A percentile compares a stretch with the other conserved stretches of the same genome.
phyloP scores from a whole-genome alignment of 352 stramenopile species.

The Pythium phragmiticola region DNA sequence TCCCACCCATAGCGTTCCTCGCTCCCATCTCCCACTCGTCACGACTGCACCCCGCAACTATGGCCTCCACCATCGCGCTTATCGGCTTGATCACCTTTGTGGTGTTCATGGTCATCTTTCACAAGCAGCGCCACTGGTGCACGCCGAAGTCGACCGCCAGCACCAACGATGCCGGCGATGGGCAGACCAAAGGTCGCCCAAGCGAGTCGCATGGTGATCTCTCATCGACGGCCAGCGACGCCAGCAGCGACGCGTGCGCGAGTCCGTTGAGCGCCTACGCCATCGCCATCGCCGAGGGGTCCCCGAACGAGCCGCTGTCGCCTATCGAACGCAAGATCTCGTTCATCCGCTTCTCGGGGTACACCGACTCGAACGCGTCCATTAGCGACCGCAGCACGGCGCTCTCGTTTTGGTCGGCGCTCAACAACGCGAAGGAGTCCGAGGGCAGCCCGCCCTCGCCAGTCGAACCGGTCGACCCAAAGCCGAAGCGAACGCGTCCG shows the following conservation, averaged over 20 bases:
- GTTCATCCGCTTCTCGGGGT: constrained; percentile 25
- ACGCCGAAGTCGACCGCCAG: not conserved
- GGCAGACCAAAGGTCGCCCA: not conserved
- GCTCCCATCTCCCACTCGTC: not conserved
- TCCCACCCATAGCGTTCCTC: not conserved
- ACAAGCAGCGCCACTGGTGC: constrained; percentile 16
- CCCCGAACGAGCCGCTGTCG: not conserved
- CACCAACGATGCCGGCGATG: not conserved
- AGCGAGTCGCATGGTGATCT: not conserved
- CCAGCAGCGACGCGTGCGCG: not conserved
- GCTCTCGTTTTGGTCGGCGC: constrained; percentile 14
- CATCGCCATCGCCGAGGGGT: constrained; percentile 11
- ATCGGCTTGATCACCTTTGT: constrained; percentile 5
- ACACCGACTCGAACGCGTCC: constrained; percentile 20
- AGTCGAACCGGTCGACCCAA: not conserved
- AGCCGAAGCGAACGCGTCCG: not conserved
- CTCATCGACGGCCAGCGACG: not conserved
- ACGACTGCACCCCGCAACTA: not conserved
- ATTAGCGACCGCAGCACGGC: constrained; percentile 18
- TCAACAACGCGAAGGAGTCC: constrained; percentile 2
- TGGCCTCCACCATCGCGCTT: constrained; percentile 6
- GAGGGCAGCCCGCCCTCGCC: not conserved
- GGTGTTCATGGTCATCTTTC: constrained; percentile 22
- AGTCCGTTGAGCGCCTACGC: constrained; percentile 8
- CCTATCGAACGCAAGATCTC: constrained; percentile 11